Conservation (phyloP, 2,329 filamentous ascomycete genomes). For the Magnaporthales sp. region DNA sequence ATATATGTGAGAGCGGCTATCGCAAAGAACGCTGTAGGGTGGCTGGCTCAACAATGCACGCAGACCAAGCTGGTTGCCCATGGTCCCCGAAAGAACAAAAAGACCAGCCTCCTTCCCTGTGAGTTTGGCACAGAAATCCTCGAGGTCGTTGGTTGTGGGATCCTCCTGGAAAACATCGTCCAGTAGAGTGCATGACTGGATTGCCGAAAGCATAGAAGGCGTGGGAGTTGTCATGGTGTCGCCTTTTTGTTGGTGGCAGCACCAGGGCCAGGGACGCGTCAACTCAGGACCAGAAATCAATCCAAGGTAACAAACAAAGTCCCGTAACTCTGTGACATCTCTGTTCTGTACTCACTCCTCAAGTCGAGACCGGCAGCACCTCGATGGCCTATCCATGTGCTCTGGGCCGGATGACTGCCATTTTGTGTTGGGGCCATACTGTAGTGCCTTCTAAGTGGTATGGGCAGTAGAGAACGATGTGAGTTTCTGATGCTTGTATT, state of each 20-base stretch:
- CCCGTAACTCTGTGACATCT: background rate
- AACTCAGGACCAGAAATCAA: background rate
- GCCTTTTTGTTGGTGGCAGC: slow-evolving; percentile 21
- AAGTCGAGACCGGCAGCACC: slow-evolving; percentile 22
- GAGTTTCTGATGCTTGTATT: background rate
- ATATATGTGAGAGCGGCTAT: slow-evolving; percentile 70
- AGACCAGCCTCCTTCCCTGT: slow-evolving; percentile 69
- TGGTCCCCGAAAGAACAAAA: slow-evolving; percentile 82
- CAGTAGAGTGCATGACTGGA: slow-evolving; percentile 63
- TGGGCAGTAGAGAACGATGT: background rate
- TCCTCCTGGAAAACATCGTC: slow-evolving; percentile 85
- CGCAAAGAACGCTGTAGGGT: slow-evolving; percentile 72
- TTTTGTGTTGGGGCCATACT: background rate
- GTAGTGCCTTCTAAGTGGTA: background rate
- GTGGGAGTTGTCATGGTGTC: slow-evolving; percentile 65
- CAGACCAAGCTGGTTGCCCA: slow-evolving; percentile 86
- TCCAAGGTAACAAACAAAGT: background rate
- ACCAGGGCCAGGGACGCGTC: background rate
- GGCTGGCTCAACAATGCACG: slow-evolving; percentile 70
- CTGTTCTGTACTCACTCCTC: slow-evolving; percentile 17
- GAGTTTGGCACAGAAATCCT: slow-evolving; percentile 63
- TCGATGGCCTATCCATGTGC: slow-evolving; percentile 21
- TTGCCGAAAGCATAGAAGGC: slow-evolving; percentile 70
- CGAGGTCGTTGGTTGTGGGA: slow-evolving; percentile 65
- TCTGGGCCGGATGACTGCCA: slow-evolving; percentile 6